A percentile compares a stretch with the other conserved stretches of the same genome.
Conservation (phyloP, 768 basidiomycete genomes). For the Dacryopinax primogenitus region DNA sequence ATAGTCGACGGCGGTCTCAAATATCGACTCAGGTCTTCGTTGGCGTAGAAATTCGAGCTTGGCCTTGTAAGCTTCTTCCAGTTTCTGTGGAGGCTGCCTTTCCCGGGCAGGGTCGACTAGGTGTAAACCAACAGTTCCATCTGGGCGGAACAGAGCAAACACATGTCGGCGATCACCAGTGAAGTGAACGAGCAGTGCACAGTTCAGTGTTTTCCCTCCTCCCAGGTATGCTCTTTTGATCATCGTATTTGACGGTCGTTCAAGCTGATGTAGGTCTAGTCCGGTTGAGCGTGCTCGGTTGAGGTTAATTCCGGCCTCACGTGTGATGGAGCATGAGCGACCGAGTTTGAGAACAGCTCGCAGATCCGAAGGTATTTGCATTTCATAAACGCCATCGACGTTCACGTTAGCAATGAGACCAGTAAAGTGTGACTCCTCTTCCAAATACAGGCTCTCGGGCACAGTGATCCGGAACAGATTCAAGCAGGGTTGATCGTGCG, state of each 20-base stretch:
- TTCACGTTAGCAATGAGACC: conserved; percentile 87
- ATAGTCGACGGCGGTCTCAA: conserved; percentile 40
- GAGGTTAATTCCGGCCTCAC: conserved; percentile 50
- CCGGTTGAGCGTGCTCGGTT: conserved; percentile 71
- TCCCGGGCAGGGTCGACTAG: conserved; percentile 83
- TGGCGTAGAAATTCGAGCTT: conserved; percentile 41
- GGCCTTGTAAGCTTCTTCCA: conserved; percentile 62
- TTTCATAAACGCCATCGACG: conserved; percentile 88
- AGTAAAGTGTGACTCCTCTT: conserved; percentile 81
- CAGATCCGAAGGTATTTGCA: conserved; percentile 52
- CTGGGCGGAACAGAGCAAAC: conserved; percentile 74
- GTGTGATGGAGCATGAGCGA: conserved; percentile 59
- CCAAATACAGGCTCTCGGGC: conserved; percentile 68
- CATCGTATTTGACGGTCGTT: conserved; percentile 43
- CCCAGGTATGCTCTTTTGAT: conserved; percentile 61
- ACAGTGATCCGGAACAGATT: conserved; percentile 77
- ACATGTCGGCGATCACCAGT: conserved; percentile 65
- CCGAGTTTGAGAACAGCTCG: conserved; percentile 76
- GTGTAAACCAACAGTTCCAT: conserved; percentile 58
- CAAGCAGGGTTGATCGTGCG: conserved; percentile 58
- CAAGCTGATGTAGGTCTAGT: conserved; percentile 72
- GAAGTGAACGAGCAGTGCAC: conserved; percentile 76
- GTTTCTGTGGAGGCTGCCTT: conserved; percentile 64
- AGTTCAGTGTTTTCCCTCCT: conserved; percentile 54
- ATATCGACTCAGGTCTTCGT: conserved; percentile 34